phyloP scores from a whole-genome alignment of 768 basidiomycete genomes.

The Xerocomellus dryophilus region DNA sequence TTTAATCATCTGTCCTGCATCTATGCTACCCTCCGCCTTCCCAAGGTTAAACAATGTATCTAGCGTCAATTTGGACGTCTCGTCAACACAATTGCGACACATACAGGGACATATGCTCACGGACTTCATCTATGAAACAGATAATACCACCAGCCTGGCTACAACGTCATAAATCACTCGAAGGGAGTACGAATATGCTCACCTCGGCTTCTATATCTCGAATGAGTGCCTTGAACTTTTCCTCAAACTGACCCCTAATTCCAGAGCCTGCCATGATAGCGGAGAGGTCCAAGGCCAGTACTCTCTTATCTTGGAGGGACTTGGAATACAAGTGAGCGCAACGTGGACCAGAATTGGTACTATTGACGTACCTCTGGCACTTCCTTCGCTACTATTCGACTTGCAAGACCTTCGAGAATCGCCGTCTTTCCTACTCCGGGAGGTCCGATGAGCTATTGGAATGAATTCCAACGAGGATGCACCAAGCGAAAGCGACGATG shows the following conservation, averaged over 20 bases:
- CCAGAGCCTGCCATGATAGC: conserved; percentile 87
- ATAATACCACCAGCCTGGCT: conserved; percentile 70
- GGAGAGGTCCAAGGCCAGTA: conserved; percentile 81
- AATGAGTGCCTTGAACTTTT: conserved; percentile 89
- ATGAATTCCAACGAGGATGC: neutral
- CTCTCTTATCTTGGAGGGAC: conserved; percentile 86
- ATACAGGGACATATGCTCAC: conserved; percentile 44
- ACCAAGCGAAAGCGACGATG: neutral
- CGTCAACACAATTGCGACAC: neutral
- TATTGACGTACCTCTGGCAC: conserved; percentile 71
- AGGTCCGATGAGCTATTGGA: conserved; percentile 65
- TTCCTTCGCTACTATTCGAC: conserved; percentile 81
- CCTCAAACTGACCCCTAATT: conserved; percentile 89
- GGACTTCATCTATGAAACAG: conserved; percentile 94
- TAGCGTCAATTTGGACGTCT: conserved; percentile 20
- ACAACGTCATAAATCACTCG: conserved; percentile 18
- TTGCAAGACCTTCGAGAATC: conserved; percentile 86
- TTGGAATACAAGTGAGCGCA: conserved; percentile 27
- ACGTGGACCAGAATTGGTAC: neutral
- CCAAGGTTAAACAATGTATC: conserved; percentile 85
- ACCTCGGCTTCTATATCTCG: conserved; percentile 86
- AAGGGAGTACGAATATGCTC: conserved; percentile 28
- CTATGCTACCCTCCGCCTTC: conserved; percentile 88
- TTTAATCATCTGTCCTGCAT: conserved; percentile 92
- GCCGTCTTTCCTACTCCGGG: conserved; percentile 94